Base-by-base conservation (phyloP, 169 alveolate genomes). In the Plasmodium adleri region DNA sequence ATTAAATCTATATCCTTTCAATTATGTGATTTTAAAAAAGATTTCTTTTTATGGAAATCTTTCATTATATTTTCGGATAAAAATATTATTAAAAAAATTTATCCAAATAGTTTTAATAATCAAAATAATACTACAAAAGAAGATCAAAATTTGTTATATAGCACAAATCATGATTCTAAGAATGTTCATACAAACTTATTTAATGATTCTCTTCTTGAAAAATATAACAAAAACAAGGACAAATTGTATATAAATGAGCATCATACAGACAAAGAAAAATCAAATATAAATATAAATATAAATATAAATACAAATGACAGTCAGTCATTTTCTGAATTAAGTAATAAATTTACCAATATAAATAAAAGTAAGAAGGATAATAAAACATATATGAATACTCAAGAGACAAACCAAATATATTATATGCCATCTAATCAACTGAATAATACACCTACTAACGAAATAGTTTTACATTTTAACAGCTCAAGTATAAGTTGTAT, bases 21-120 rank as follows among this genome's bases (percentile, higher is more conserved):
- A 54, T 20, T 26, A 17, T 86, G 76, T 17, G 52, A 86, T 72
- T 86, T 71, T 62, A 52, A 86, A 20, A 39, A 86, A 12, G 92
- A 86, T 52, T 86, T 86, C 47, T 72, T 70, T 62, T 26, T 59
- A 59, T 86, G 92, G 92, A 86, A 86, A 17, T 50, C 92, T 22
- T 86, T 86, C 68, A 72, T 86, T 64, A 8, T 86, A 39, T 86
- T 71, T 64, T 60, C 88, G 4, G 83, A 64, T 22, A 28, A 86
- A 60, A 86, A 86, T 49, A 20, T 86, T 22, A 86, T 86, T 72
- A 86, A 60, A 15, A 22, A 62, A 72, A 86, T 86, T n/a, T 32
- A 62, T 64, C 92, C 92, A 17, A 10, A 24, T 26, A 80, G 73
- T 80, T 80, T 80, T 68, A 24, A 67, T 15, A 56, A 56, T 13